Percentiles rank a stretch among this genome's conserved stretches.
Evolutionary conservation across 164 flowering plant species (phyloP).

Genomic region (Protea cynaroides): DNA sequence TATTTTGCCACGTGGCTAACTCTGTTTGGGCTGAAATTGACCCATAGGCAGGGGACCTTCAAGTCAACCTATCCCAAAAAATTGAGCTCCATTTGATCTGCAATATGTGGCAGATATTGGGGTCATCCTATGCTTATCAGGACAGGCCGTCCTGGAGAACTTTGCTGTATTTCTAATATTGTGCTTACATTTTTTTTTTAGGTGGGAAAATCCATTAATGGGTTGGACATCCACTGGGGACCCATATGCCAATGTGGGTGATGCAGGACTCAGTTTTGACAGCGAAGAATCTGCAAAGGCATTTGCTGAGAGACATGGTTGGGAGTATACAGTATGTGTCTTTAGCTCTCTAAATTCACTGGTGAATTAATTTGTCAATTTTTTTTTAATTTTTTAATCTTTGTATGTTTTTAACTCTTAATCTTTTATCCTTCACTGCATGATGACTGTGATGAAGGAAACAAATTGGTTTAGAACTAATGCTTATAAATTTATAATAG

Average conservation of each 20-base stretch:
- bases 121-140: too few relatives aligned
- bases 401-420: not conserved
- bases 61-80: too few relatives aligned
- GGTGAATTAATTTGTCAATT: not conserved
- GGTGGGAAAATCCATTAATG: constrained; percentile 99
- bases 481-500: too few relatives aligned
- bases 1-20: too few relatives aligned
- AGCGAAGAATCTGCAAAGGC: constrained; percentile 76
- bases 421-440: too few relatives aligned
- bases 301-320: constrained; percentile 90
- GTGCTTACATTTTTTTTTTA: constrained; percentile 14
- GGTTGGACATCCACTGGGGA: constrained; percentile 99
- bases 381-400: not conserved
- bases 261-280: constrained; percentile 68
- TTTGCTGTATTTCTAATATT: not conserved
- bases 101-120: too few relatives aligned
- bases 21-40: too few relatives aligned
- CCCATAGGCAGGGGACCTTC: too few relatives aligned
- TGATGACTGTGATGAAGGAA: too few relatives aligned
- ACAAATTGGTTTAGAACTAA: too few relatives aligned
- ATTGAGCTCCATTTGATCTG: too few relatives aligned
- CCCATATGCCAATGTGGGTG: constrained; percentile 97
- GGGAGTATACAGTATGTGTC: constrained; percentile 74
- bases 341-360: not conserved
- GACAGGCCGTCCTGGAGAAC: too few relatives aligned